phyloP scores from a whole-genome alignment of 257 asterid species.

The Agastache rugosa region DNA sequence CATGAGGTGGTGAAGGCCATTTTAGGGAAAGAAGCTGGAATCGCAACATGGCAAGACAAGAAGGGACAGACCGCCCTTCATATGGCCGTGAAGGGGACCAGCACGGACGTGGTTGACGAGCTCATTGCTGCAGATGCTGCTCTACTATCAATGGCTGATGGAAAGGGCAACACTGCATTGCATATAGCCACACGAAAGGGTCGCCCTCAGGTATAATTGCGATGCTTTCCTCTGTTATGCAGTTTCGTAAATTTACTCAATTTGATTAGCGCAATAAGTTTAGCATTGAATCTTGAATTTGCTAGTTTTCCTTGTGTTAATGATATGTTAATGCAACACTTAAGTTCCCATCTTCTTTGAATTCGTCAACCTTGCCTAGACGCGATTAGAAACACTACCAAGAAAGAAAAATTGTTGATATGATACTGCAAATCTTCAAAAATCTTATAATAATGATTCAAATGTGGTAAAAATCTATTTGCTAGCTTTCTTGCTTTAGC shows the following conservation, averaged over 20 bases:
- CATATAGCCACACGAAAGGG: conserved; percentile 79
- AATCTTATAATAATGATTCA: no score
- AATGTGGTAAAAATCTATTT: no score
- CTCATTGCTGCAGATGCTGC: conserved; percentile 51
- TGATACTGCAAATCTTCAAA: no score
- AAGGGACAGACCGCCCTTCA: conserved; percentile 91
- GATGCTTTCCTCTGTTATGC: not conserved
- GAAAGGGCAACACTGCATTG: conserved; percentile 71
- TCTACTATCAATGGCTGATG: conserved; percentile 53
- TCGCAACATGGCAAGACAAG: conserved; percentile 64
- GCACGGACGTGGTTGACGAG: conserved; percentile 54
- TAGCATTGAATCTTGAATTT: conserved; percentile 5
- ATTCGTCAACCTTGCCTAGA: no score
- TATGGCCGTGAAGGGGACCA: conserved; percentile 77
- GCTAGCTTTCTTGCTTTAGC: no score
- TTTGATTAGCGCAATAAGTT: not conserved
- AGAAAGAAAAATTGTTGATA: no score
- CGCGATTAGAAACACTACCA: no score
- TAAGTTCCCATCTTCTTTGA: no score
- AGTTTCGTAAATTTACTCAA: not conserved
- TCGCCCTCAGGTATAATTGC: conserved; percentile 54
- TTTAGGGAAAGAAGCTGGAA: conserved; percentile 61
- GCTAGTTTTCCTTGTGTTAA: not conserved
- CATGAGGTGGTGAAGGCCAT: conserved; percentile 67
- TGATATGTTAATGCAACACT: not conserved